phyloP scores from a whole-genome alignment of 192 early-diverging fungal genomes.

The Irineochytrium annulatum region DNA sequence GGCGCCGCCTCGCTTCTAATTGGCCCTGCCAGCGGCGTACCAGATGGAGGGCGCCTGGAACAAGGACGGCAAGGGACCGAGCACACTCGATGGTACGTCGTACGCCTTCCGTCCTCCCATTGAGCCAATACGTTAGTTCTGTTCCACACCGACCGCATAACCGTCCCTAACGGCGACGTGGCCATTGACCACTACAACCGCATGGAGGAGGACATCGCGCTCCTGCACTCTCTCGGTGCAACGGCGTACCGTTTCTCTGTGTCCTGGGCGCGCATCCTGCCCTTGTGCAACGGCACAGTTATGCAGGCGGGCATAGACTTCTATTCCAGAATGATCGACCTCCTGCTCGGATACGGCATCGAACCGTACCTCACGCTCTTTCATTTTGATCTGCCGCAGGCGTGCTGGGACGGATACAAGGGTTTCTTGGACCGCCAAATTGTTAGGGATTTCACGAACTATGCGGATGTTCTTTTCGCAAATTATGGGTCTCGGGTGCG shows the following conservation, averaged over 20 bases:
- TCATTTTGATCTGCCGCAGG: conserved; percentile 33
- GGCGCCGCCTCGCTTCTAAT: conserved; percentile 6
- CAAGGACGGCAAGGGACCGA: conserved; percentile 34
- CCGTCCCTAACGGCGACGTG: conserved; percentile 1
- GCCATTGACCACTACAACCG: conserved; percentile 6
- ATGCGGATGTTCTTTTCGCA: conserved; percentile 27
- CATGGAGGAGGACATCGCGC: conserved; percentile 17
- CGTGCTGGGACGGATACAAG: conserved; percentile 25
- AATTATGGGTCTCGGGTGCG: conserved; percentile 21
- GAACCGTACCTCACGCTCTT: conserved; percentile 30
- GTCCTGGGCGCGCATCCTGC: conserved; percentile 33
- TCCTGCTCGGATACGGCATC: conserved; percentile 15
- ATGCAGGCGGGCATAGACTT: conserved; percentile 27
- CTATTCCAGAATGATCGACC: conserved; percentile 27
- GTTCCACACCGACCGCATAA: background rate
- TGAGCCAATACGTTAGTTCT: background rate
- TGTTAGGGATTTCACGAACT: conserved; percentile 28
- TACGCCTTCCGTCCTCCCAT: background rate
- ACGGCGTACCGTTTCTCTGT: conserved; percentile 35
- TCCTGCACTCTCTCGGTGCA: conserved; percentile 18
- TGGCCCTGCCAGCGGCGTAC: conserved; percentile 32
- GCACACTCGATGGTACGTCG: conserved; percentile 37
- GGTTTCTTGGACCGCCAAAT: conserved; percentile 17
- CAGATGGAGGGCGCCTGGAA: conserved; percentile 49
- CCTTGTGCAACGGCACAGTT: conserved; percentile 26